Evolutionary conservation across 2,329 filamentous ascomycete genomes (phyloP).

Genomic region (Penicillium sp.): DNA sequence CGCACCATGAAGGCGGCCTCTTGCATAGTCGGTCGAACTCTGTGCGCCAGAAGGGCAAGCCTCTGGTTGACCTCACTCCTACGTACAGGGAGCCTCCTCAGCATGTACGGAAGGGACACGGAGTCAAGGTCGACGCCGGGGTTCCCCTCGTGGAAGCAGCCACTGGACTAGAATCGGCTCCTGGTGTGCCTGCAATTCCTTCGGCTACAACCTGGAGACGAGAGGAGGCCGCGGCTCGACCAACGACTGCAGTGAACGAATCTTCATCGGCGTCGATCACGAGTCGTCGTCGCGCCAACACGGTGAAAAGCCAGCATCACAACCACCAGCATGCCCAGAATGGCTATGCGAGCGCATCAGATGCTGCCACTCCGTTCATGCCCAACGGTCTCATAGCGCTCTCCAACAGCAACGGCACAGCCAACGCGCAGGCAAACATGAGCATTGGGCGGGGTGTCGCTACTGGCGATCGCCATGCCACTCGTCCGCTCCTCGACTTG

Average conservation of each 20-base stretch:
- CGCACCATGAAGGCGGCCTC: conserved; percentile 18
- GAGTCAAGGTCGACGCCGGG: conserved; percentile 42
- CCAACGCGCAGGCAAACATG: conserved; percentile 15
- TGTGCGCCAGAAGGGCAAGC: conserved; percentile 47
- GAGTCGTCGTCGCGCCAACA: conserved; percentile 31
- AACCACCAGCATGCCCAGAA: conserved; percentile 11
- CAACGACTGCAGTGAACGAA: conserved; percentile 14
- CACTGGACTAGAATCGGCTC: conserved; percentile 35
- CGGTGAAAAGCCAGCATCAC: conserved; percentile 26
- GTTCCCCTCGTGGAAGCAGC: conserved; percentile 39
- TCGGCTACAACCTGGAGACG: conserved; percentile 39
- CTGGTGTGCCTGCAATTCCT: conserved; percentile 33
- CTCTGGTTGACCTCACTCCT: conserved; percentile 65
- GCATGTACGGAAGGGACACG: conserved; percentile 32
- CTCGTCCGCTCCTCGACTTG: conserved; percentile 43
- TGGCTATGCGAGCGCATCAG: conserved; percentile 15
- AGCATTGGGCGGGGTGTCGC: conserved; percentile 36
- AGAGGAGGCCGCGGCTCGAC: conserved; percentile 17
- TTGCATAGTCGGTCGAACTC: conserved; percentile 44
- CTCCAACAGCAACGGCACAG: conserved; percentile 11
- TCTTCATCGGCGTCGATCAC: conserved; percentile 12
- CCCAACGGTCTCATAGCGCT: conserved; percentile 37
- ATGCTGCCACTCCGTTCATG: conserved; percentile 25
- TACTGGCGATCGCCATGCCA: conserved; percentile 36
- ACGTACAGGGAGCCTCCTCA: conserved; percentile 60